A percentile compares a stretch with the other conserved stretches of the same genome.
These are phyloP conservation scores for Oenanthe javanica DNA, from an alignment of 140 eudicot genomes.

Conservation along the genomic window DNA sequence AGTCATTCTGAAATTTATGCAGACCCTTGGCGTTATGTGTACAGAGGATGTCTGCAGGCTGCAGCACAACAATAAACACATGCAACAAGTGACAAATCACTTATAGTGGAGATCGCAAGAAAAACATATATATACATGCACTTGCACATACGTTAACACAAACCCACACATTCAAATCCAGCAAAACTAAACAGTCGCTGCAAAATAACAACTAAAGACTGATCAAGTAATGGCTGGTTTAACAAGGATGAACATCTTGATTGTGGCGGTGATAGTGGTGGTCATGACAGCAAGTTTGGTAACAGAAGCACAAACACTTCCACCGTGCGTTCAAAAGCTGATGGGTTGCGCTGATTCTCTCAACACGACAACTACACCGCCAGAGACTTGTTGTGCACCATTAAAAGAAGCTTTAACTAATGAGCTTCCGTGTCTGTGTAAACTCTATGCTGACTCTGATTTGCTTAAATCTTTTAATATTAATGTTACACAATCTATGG, in stretches of 20 bases:
- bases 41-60: background rate
- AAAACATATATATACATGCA: background rate
- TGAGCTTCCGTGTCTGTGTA: conserved; percentile 46
- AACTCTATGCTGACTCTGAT: conserved; percentile 26
- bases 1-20: no score
- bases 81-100: background rate
- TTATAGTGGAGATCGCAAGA: background rate
- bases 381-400: conserved; percentile 48
- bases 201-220: background rate
- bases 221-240: background rate
- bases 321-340: conserved; percentile 37
- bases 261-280: conserved; percentile 14
- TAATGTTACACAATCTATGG: conserved; percentile 41
- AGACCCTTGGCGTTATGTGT: no score
- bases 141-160: background rate
- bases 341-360: conserved; percentile 32
- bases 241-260: background rate
- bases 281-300: conserved; percentile 17
- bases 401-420: conserved; percentile 39
- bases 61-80: background rate
- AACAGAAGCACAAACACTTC: conserved; percentile 22
- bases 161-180: background rate
- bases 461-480: conserved; percentile 16
- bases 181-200: background rate
- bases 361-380: conserved; percentile 50